These are phyloP conservation scores for Vigna mungo DNA, from an alignment of 306 rosid species.

Conservation along the genomic window DNA sequence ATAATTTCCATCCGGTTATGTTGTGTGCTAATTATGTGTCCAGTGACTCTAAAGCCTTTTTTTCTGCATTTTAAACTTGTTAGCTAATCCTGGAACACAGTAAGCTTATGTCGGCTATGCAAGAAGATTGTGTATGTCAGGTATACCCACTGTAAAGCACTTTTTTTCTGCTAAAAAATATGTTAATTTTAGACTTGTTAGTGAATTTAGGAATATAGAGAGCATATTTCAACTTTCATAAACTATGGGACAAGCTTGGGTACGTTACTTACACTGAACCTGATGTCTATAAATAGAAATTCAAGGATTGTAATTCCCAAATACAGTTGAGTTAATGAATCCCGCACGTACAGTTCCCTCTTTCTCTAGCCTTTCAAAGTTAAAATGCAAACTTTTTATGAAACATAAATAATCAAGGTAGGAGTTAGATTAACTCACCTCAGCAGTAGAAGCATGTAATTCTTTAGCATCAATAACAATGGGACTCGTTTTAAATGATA, in stretches of 20 bases:
- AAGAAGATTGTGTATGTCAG: background rate
- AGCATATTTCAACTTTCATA: conserved; percentile 7
- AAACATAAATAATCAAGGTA: conserved; percentile 30
- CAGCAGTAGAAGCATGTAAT: conserved; percentile 67
- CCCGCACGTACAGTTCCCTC: conserved; percentile 19
- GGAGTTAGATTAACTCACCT: conserved; percentile 65
- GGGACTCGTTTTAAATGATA: conserved; percentile 78
- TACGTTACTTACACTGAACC: conserved; percentile 13
- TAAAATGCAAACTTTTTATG: conserved; percentile 35
- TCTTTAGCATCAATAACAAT: conserved; percentile 75
- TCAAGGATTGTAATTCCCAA: background rate
- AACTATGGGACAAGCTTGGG: conserved; percentile 14
- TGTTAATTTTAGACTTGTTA: background rate
- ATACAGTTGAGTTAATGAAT: conserved; percentile 35
- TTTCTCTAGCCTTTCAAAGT: conserved; percentile 28
- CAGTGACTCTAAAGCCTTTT: conserved; percentile 14
- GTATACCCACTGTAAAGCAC: background rate
- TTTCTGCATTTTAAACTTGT: background rate
- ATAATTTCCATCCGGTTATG: background rate
- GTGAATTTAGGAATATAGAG: conserved; percentile 3
- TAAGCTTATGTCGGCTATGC: conserved; percentile 19
- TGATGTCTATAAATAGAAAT: conserved; percentile 11
- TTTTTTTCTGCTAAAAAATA: too few species aligned
- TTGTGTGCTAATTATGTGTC: conserved; percentile 16
- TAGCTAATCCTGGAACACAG: background rate